Evolutionary conservation across 805 yeast genomes (phyloP), one percentile per base, ranked within the genome.

Genomic region (Maudiozyma barnettii): DNA sequence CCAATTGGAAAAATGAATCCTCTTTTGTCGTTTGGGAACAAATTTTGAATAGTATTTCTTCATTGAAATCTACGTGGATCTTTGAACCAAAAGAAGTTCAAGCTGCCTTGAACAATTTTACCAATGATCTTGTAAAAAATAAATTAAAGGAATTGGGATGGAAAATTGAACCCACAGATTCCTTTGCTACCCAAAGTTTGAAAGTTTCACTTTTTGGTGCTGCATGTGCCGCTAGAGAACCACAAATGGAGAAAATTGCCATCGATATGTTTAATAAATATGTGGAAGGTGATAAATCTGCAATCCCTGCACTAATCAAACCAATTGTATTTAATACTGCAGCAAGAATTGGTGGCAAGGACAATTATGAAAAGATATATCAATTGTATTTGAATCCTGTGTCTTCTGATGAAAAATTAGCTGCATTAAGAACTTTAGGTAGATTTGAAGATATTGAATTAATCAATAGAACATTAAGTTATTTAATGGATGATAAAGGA

Each of bases 221-320:
- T 41, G 89, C 90, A 37, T 79, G 76, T 39, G 63, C 67, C 43
- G 69, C 80, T 22, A 75, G 72, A 49, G 77, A 77, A 55, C 60
- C 68, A 45, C 65, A 65, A 16, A 78, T 75, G 45, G 74, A 67
- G 37, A 65, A 68, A 45, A 75, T 72, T 44, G 75, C 79, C 33
- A 48, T 69, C 43, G 68, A 70, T 8, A 66, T 75, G 57, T 85
- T 84, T 63, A 70, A 66, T 7, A 69, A 71, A 39, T 83, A 70
- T 58, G 68, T 74, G 44, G 67, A 70, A 12, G 93, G 93, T 51
- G 84, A 84, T 61, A 73, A 74, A 54, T 66, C 72, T 29, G 86
- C 87, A 31, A 73, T 88, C 53, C 79, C 86, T 64, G 86, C 95
- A 49, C 81, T 85, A 68, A 67, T 87, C 55, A 78, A 85, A 65